phyloP scores from a whole-genome alignment of 139 green algal species.

The Coelastrella sp. region DNA sequence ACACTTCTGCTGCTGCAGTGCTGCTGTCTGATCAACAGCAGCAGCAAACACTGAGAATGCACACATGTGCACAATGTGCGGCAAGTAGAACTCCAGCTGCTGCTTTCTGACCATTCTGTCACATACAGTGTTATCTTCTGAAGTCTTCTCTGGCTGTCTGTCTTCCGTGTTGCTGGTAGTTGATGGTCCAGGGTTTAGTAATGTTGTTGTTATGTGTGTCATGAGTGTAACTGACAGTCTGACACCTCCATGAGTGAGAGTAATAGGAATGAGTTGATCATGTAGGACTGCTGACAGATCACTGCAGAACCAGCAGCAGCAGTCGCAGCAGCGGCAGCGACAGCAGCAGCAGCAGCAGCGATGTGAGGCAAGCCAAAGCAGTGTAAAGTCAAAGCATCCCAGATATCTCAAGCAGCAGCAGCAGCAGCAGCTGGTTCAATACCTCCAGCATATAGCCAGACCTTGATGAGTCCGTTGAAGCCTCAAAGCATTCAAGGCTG shows the following conservation, averaged over 20 bases:
- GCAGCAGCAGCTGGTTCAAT: too few relatives aligned
- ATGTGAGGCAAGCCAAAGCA: too few relatives aligned
- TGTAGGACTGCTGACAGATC: background rate
- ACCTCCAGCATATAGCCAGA: too few relatives aligned
- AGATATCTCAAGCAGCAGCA: too few relatives aligned
- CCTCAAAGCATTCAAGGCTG: too few relatives aligned
- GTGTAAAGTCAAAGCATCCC: too few relatives aligned
- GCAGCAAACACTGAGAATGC: constrained; percentile 50
- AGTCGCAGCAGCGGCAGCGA: too few relatives aligned
- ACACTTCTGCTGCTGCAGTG: constrained; percentile 44
- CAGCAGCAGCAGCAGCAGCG: background rate
- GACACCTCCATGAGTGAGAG: constrained; percentile 5
- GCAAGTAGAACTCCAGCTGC: constrained; percentile 25
- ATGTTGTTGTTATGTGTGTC: background rate
- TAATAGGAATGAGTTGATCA: background rate
- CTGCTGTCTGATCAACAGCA: background rate
- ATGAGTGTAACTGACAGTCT: constrained; percentile 29
- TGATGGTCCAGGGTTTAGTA: background rate
- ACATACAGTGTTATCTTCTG: too few relatives aligned
- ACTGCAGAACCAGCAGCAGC: background rate
- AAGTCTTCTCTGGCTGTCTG: too few relatives aligned
- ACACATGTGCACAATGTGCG: constrained; percentile 50
- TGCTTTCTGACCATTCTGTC: too few relatives aligned
- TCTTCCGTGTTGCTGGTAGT: background rate
- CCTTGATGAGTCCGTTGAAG: too few relatives aligned